A percentile compares a stretch with the other conserved stretches of the same genome.
phyloP scores from a whole-genome alignment of 148 eudicot species.

The Camellia sinensis region DNA sequence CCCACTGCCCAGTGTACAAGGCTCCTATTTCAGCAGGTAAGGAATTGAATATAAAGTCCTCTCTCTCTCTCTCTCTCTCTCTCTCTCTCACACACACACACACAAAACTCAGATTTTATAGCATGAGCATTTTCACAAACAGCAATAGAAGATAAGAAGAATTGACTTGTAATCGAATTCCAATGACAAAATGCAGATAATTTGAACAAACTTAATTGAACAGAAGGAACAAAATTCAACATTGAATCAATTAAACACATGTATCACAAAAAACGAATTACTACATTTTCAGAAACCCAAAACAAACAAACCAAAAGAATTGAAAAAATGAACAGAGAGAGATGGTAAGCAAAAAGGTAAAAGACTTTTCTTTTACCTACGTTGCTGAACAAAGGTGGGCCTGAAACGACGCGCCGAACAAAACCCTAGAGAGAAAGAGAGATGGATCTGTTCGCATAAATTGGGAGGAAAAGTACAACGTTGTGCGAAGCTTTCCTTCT shows the following conservation, averaged over 20 bases:
- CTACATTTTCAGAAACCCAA: background rate
- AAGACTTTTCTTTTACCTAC: background rate
- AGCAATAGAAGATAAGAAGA: background rate
- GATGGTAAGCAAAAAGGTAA: background rate
- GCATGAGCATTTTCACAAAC: background rate
- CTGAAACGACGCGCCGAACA: background rate
- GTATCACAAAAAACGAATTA: background rate
- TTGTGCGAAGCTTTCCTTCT: no score
- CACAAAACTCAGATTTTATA: background rate
- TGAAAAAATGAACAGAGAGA: background rate
- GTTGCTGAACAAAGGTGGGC: background rate
- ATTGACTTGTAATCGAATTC: background rate
- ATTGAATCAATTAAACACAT: background rate
- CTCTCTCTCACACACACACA: background rate
- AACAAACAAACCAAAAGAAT: background rate
- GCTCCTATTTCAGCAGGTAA: no score
- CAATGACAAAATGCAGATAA: background rate
- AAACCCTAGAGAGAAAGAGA: conserved; percentile 41
- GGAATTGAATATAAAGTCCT: no score
- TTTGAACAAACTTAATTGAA: background rate
- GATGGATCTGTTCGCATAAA: background rate
- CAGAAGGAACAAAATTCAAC: background rate
- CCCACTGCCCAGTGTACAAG: no score
- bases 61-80: no score
- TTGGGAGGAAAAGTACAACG: no score